Conservation (phyloP, 495 filamentous ascomycete species). For the Neurospora pannonica region DNA sequence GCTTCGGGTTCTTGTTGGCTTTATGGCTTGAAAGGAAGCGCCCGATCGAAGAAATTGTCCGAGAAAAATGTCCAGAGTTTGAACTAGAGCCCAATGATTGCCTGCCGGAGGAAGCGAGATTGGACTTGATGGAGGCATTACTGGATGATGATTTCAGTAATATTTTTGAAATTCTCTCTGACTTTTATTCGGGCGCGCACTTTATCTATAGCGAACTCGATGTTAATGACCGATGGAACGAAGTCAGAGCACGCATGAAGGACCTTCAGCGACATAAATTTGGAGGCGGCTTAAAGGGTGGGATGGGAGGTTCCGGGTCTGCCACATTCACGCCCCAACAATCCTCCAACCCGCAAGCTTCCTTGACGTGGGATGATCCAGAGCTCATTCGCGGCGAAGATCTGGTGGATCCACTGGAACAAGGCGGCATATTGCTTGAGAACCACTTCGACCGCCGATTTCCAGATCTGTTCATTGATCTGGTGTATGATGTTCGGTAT, state of each 20-base stretch:
- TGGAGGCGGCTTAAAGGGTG: not conserved
- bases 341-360: not conserved
- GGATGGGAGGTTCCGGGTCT: not conserved
- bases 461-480: not conserved
- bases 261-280: not conserved
- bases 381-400: not conserved
- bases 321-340: not conserved
- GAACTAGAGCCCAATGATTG: not conserved
- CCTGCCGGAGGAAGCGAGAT: not conserved
- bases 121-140: not conserved
- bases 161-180: not conserved
- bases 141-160: not conserved
- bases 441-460: not conserved
- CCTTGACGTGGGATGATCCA: not conserved
- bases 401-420: not conserved
- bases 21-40: not conserved
- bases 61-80: not conserved
- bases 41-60: not conserved
- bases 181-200: not conserved
- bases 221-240: not conserved
- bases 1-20: not conserved
- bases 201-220: not conserved
- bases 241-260: not conserved
- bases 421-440: not conserved
- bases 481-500: not conserved